These are phyloP conservation scores for Penicillium riverlandense DNA, from an alignment of 495 filamentous ascomycete species.

Conservation along the genomic window DNA sequence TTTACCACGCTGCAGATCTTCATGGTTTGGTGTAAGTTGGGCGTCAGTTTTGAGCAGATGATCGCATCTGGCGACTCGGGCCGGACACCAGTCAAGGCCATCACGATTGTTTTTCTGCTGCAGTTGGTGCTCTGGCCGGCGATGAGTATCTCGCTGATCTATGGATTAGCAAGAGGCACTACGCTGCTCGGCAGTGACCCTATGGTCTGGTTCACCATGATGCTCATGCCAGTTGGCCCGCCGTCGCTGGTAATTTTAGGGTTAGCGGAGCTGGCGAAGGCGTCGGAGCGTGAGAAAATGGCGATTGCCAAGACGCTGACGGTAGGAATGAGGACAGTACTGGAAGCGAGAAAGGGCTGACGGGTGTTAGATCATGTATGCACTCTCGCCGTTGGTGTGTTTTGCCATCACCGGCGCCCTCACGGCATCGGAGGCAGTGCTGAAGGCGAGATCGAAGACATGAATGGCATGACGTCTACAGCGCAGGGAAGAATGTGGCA, in stretches of 20 bases:
- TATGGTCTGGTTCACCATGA: slow-evolving; percentile 69
- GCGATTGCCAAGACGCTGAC: slow-evolving; percentile 64
- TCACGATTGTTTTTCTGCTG: slow-evolving; percentile 49
- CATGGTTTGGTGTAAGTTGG: slow-evolving; percentile 64
- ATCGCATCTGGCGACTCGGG: slow-evolving; percentile 40
- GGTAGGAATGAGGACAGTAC: slow-evolving; percentile 24
- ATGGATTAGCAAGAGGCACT: slow-evolving; percentile 53
- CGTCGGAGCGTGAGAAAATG: slow-evolving; percentile 53
- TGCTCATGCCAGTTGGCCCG: slow-evolving; percentile 71
- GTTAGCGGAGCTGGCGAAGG: slow-evolving; percentile 57
- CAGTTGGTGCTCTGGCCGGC: slow-evolving; percentile 63
- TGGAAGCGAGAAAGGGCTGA: neutral
- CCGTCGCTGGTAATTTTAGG: slow-evolving; percentile 63
- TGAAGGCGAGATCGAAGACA: slow-evolving; percentile 4
- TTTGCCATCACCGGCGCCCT: slow-evolving; percentile 45
- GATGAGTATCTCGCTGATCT: slow-evolving; percentile 54
- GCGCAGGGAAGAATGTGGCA: neutral
- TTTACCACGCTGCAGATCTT: slow-evolving; percentile 69
- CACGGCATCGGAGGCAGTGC: slow-evolving; percentile 36
- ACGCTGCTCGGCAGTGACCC: slow-evolving; percentile 53
- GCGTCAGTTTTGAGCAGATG: slow-evolving; percentile 43
- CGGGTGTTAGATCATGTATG: slow-evolving; percentile 37
- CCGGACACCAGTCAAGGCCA: slow-evolving; percentile 41
- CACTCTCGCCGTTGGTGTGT: slow-evolving; percentile 44
- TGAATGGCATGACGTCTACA: slow-evolving; percentile 5